These are phyloP conservation scores for Pleurotus ostreatus DNA, from an alignment of 768 basidiomycete genomes.

Conservation along the genomic window DNA sequence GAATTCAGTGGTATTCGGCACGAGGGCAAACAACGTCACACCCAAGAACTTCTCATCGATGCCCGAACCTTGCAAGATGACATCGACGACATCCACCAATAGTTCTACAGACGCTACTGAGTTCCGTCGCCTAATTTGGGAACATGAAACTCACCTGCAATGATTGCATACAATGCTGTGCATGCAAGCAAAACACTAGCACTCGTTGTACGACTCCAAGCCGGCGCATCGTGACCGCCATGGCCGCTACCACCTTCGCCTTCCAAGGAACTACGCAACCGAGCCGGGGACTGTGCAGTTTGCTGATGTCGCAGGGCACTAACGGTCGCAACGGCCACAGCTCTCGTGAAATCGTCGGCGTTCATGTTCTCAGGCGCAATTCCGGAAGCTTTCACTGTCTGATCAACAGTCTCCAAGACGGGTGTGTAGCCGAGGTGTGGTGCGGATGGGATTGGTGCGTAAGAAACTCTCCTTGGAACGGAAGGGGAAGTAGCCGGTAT, in stretches of 20 bases:
- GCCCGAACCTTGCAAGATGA: conserved; percentile 83
- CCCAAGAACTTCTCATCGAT: conserved; percentile 98
- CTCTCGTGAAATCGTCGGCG: conserved; percentile 87
- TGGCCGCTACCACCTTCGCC: conserved; percentile 55
- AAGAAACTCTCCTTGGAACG: conserved; percentile 49
- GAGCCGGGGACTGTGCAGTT: conserved; percentile 43
- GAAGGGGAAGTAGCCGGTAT: conserved; percentile 37
- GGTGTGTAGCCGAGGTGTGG: conserved; percentile 45
- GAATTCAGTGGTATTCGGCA: conserved; percentile 98
- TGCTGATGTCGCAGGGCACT: conserved; percentile 84
- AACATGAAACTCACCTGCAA: conserved; percentile 69
- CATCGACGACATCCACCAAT: conserved; percentile 92
- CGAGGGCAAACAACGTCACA: conserved; percentile 92
- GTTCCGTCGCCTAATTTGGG: too few relatives aligned
- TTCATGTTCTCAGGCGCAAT: conserved; percentile 56
- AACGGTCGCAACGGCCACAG: conserved; percentile 92
- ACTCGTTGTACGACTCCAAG: conserved; percentile 90
- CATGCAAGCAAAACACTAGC: conserved; percentile 87
- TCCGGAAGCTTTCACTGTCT: conserved; percentile 63
- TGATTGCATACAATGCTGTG: conserved; percentile 89
- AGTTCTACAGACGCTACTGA: conserved; percentile 53
- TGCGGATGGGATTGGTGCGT: conserved; percentile 31
- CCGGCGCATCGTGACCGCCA: conserved; percentile 91
- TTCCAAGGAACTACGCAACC: conserved; percentile 36
- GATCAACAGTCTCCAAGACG: conserved; percentile 73